Evolutionary conservation across 2,329 filamentous ascomycete species (phyloP).

Genomic region (Elsinoe australis): DNA sequence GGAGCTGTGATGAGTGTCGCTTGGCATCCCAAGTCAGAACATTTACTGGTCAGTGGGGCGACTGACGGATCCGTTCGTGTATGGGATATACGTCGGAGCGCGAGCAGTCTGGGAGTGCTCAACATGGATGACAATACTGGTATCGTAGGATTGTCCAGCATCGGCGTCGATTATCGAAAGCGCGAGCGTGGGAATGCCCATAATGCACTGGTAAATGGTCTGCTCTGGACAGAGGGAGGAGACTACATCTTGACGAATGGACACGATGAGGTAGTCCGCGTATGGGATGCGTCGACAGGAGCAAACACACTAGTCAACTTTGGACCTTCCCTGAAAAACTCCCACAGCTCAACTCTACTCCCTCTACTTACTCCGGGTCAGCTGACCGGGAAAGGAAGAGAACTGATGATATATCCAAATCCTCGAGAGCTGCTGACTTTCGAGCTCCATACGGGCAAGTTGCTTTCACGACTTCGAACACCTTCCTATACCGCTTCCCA

Average conservation of each 20-base stretch:
- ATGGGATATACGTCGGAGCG: slow-evolving; percentile 79
- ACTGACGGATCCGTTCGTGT: slow-evolving; percentile 74
- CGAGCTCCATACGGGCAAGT: slow-evolving; percentile 66
- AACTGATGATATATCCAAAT: slow-evolving; percentile 75
- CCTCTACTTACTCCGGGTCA: slow-evolving; percentile 52
- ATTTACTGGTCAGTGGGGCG: slow-evolving; percentile 77
- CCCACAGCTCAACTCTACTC: slow-evolving; percentile 33
- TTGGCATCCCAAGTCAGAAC: slow-evolving; percentile 76
- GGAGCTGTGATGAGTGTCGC: slow-evolving; percentile 52
- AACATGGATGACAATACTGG: slow-evolving; percentile 80
- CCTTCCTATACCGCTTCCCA: slow-evolving; percentile 18
- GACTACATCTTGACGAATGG: slow-evolving; percentile 69
- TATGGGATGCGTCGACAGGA: slow-evolving; percentile 76
- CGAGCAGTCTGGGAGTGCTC: slow-evolving; percentile 65
- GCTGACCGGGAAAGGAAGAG: slow-evolving; percentile 49
- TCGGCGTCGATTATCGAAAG: slow-evolving; percentile 38
- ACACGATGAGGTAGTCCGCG: slow-evolving; percentile 73
- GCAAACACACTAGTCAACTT: slow-evolving; percentile 86
- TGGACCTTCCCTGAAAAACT: slow-evolving; percentile 72
- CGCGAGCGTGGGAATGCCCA: slow-evolving; percentile 53
- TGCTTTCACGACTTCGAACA: slow-evolving; percentile 63
- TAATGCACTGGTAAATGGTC: slow-evolving; percentile 70
- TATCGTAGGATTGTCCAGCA: slow-evolving; percentile 43
- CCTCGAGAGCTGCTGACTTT: slow-evolving; percentile 66
- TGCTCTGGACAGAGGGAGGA: slow-evolving; percentile 78